Percentiles rank a stretch among this genome's conserved stretches.
These are phyloP conservation scores for Naganishia cerealis DNA, from an alignment of 1,284 basidiomycete genomes.

Conservation along the genomic window DNA sequence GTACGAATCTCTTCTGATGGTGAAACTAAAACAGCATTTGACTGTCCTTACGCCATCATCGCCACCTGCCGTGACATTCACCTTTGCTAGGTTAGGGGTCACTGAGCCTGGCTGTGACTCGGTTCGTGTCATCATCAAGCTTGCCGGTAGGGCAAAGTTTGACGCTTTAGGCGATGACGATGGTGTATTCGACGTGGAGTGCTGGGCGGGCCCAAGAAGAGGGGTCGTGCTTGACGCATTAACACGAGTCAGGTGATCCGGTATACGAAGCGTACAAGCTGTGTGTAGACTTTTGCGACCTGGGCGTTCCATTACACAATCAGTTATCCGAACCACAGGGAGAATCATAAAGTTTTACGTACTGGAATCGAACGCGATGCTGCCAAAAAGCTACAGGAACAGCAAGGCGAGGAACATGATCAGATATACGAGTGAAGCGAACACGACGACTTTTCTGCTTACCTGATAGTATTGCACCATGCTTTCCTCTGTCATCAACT, in stretches of 20 bases:
- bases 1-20: conserved; percentile 83
- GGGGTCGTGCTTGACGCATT: conserved; percentile 27
- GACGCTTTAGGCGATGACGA: conserved; percentile 28
- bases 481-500: conserved; percentile 92
- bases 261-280: conserved; percentile 83
- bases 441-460: conserved; percentile 37
- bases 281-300: conserved; percentile 80
- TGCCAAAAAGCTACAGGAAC: conserved; percentile 64
- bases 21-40: conserved; percentile 93
- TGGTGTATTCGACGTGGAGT: conserved; percentile 21
- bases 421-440: neutral
- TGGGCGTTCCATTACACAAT: conserved; percentile 21
- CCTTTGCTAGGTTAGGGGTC: conserved; percentile 36
- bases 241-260: conserved; percentile 46
- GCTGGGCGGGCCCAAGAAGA: conserved; percentile 26
- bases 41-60: conserved; percentile 69
- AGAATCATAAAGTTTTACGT: conserved; percentile 55
- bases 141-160: conserved; percentile 15
- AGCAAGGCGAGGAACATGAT: neutral
- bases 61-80: conserved; percentile 47
- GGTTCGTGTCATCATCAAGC: conserved; percentile 31
- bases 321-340: conserved; percentile 26
- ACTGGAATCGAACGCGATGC: conserved; percentile 81
- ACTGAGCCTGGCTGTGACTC: conserved; percentile 26
- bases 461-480: conserved; percentile 98